Conservation (phyloP, 2,329 filamentous ascomycete species). For the Pseudogymnoascus sp. region DNA sequence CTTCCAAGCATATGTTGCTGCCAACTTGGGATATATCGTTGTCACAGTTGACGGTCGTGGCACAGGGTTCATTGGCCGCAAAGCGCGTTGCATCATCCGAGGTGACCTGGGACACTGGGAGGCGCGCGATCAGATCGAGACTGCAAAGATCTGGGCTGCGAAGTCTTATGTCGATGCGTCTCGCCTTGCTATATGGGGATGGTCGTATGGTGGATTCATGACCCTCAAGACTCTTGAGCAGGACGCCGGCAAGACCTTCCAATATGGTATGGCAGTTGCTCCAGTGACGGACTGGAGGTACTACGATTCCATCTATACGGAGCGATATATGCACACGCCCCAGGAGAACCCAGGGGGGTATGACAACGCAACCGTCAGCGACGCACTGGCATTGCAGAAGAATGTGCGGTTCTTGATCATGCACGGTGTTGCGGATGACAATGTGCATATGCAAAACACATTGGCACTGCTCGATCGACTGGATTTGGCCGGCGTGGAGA, state of each 20-base stretch:
- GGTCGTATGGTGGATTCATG: conserved; percentile 95
- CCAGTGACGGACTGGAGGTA: conserved; percentile 98
- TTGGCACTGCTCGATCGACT: conserved; percentile 80
- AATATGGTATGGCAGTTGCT: conserved; percentile 95
- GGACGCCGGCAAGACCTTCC: conserved; percentile 83
- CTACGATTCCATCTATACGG: conserved; percentile 91
- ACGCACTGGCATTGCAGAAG: conserved; percentile 63
- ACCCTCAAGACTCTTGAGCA: conserved; percentile 90
- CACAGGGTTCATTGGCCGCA: conserved; percentile 82
- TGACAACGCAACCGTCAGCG: conserved; percentile 62
- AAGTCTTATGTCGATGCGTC: conserved; percentile 77
- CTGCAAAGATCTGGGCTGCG: conserved; percentile 73
- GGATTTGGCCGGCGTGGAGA: conserved; percentile 73
- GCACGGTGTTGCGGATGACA: conserved; percentile 95
- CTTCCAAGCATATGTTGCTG: conserved; percentile 85
- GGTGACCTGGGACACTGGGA: conserved; percentile 81
- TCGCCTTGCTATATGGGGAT: conserved; percentile 92
- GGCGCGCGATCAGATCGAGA: conserved; percentile 82
- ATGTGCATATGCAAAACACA: conserved; percentile 95
- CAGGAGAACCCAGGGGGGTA: conserved; percentile 76
- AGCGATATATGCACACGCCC: conserved; percentile 95
- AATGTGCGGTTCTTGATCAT: conserved; percentile 89
- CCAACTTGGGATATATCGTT: conserved; percentile 81
- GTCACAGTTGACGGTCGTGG: conserved; percentile 91
- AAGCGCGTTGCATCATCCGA: conserved; percentile 73